phyloP scores from a whole-genome alignment of 2,329 filamentous ascomycete genomes.

The Paecilomyces variotii region DNA sequence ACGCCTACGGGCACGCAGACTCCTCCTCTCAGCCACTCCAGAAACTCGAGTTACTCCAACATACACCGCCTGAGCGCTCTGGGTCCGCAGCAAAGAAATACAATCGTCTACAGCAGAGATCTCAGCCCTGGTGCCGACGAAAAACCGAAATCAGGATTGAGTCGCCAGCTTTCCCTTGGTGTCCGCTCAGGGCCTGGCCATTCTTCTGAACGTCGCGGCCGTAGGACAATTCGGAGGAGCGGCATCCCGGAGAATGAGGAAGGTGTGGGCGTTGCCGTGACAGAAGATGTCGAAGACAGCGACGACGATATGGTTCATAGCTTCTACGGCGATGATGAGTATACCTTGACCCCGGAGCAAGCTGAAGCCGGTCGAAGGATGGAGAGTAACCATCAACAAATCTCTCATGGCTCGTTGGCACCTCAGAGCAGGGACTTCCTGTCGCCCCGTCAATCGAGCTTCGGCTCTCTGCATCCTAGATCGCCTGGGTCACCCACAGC shows the following conservation, averaged over 20 bases:
- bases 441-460: conserved; percentile 18
- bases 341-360: conserved; percentile 27
- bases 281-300: conserved; percentile 26
- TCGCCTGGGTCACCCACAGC: conserved; percentile 16
- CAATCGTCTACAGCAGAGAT: conserved; percentile 32
- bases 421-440: conserved; percentile 12
- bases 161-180: conserved; percentile 31
- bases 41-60: conserved; percentile 20
- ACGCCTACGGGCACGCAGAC: conserved; percentile 25
- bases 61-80: conserved; percentile 23
- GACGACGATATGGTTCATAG: conserved; percentile 30
- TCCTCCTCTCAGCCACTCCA: conserved; percentile 24
- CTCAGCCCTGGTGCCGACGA: conserved; percentile 23
- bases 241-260: conserved; percentile 22
- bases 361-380: conserved; percentile 22
- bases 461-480: conserved; percentile 14
- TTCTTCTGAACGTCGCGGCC: conserved; percentile 18
- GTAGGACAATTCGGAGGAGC: conserved; percentile 18
- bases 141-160: conserved; percentile 23
- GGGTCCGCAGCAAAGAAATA: conserved; percentile 30
- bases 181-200: conserved; percentile 34
- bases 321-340: conserved; percentile 33
- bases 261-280: conserved; percentile 17
- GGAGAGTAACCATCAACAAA: conserved; percentile 12
- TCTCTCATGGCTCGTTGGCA: conserved; percentile 6